Percentiles rank a stretch among this genome's conserved stretches.
These are phyloP conservation scores for Porogramme epimiltina DNA, from an alignment of 1,284 basidiomycete genomes.

Conservation along the genomic window DNA sequence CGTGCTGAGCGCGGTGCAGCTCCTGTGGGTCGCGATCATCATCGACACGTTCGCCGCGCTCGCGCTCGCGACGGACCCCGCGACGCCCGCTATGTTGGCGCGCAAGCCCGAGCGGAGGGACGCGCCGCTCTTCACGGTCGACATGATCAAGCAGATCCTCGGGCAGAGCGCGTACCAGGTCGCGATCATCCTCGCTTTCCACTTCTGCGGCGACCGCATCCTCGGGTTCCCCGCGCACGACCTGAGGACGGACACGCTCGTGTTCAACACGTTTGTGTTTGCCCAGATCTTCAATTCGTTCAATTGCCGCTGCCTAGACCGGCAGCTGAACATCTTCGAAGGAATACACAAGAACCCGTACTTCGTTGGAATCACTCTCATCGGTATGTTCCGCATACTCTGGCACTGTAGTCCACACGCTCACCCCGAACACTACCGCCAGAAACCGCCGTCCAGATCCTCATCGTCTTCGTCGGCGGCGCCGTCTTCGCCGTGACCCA, in stretches of 20 bases:
- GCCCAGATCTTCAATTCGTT: conserved; percentile 95
- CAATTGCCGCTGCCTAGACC: conserved; percentile 88
- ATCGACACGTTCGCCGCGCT: conserved; percentile 99
- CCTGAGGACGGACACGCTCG: conserved; percentile 78
- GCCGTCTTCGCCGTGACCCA: conserved; percentile 89
- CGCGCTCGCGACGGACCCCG: conserved; percentile 95
- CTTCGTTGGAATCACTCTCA: conserved; percentile 83
- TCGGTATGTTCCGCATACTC: conserved; percentile 57
- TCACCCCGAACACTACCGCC: conserved; percentile 11
- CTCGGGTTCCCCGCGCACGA: conserved; percentile 59
- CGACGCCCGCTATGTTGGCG: conserved; percentile 78
- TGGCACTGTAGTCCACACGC: conserved; percentile 2
- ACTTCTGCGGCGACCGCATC: conserved; percentile 81
- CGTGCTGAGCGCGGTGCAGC: conserved; percentile 90
- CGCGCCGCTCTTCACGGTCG: conserved; percentile 85
- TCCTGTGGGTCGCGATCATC: conserved; percentile 97
- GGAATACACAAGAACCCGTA: conserved; percentile 83
- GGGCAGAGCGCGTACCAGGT: conserved; percentile 92
- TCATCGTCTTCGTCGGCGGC: conserved; percentile 92
- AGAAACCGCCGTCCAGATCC: conserved; percentile 87
- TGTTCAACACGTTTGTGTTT: conserved; percentile 98
- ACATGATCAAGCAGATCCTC: conserved; percentile 96
- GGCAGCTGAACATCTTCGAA: conserved; percentile 87
- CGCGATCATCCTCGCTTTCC: conserved; percentile 83
- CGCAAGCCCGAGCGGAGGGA: conserved; percentile 90